Conservation (phyloP, 805 yeast species). For the Wickerhamiella musiphila region DNA sequence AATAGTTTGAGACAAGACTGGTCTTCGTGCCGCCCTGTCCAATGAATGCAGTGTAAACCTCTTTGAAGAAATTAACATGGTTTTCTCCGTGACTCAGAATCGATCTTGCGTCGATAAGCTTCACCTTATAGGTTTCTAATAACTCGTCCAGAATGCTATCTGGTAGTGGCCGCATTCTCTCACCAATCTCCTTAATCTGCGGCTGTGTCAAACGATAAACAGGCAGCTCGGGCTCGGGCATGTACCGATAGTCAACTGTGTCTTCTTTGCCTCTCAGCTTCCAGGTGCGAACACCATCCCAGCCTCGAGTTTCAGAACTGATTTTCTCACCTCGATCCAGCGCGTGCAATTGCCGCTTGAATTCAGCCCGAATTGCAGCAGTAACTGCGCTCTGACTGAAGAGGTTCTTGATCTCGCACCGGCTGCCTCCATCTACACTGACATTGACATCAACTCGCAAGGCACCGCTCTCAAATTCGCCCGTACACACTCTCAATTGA, state of each 20-base stretch:
- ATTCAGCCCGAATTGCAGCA: conserved; percentile 58
- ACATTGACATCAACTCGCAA: conserved; percentile 89
- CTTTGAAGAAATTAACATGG: conserved; percentile 19
- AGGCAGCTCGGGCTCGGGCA: conserved; percentile 88
- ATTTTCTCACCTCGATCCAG: conserved; percentile 26
- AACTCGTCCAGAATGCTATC: conserved; percentile 37
- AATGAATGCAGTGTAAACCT: conserved; percentile 23
- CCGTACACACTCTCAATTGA: conserved; percentile 59
- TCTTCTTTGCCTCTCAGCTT: conserved; percentile 62
- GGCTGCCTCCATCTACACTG: conserved; percentile 40
- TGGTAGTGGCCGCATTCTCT: conserved; percentile 36
- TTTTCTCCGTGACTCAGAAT: conserved; percentile 32
- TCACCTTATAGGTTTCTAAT: conserved; percentile 32
- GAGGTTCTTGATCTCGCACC: conserved; percentile 82
- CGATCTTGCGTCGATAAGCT: conserved; percentile 60
- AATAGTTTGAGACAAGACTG: conserved; percentile 53
- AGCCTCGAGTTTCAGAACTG: conserved; percentile 67
- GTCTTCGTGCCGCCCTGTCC: conserved; percentile 13
- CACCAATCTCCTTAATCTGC: conserved; percentile 27
- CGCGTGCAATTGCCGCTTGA: conserved; percentile 42
- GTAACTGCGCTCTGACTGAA: conserved; percentile 69
- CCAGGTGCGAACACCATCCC: conserved; percentile 65
- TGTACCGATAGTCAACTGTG: conserved; percentile 74
- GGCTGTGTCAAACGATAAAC: conserved; percentile 29
- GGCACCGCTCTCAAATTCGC: conserved; percentile 88